Evolutionary conservation across 768 basidiomycete species (phyloP).

Genomic region (Mycena crocata): DNA sequence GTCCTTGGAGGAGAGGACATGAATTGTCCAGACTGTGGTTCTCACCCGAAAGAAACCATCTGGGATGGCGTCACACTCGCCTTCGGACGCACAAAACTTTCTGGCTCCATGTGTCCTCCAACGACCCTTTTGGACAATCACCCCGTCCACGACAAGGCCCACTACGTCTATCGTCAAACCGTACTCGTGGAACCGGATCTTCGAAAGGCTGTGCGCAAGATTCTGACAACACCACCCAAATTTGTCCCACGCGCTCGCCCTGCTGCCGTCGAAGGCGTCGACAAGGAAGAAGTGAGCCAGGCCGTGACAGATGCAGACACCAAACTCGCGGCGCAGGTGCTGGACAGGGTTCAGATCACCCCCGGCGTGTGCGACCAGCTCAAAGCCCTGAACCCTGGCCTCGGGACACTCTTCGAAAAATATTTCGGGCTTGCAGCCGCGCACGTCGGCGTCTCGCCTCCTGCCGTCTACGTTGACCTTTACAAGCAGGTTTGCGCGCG

Average conservation of each 20-base stretch:
- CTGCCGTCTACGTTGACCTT: background rate
- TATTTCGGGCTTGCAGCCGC: background rate
- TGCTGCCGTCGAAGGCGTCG: background rate
- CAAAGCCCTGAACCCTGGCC: background rate
- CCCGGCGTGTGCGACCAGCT: background rate
- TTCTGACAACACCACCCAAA: background rate
- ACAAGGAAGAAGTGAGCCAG: background rate
- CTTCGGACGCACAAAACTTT: slow-evolving; percentile 31
- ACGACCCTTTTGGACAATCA: background rate
- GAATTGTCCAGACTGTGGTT: slow-evolving; percentile 35
- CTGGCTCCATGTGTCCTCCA: slow-evolving; percentile 18
- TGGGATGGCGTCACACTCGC: slow-evolving; percentile 39
- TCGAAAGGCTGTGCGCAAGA: background rate
- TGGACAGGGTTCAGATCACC: background rate
- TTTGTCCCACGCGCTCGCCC: no score
- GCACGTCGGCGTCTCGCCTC: no score
- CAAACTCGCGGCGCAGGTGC: background rate
- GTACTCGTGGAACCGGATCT: background rate
- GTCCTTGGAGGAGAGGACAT: slow-evolving; percentile 26
- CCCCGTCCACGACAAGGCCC: background rate
- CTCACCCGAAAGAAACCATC: slow-evolving; percentile 31
- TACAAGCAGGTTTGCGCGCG: background rate
- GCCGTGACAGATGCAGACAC: no score
- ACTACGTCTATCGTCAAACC: background rate
- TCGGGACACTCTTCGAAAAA: background rate